Percentiles rank a stretch among this genome's conserved stretches.
Evolutionary conservation across 495 filamentous ascomycete species (phyloP).

Genomic region (Letharia columbiana): DNA sequence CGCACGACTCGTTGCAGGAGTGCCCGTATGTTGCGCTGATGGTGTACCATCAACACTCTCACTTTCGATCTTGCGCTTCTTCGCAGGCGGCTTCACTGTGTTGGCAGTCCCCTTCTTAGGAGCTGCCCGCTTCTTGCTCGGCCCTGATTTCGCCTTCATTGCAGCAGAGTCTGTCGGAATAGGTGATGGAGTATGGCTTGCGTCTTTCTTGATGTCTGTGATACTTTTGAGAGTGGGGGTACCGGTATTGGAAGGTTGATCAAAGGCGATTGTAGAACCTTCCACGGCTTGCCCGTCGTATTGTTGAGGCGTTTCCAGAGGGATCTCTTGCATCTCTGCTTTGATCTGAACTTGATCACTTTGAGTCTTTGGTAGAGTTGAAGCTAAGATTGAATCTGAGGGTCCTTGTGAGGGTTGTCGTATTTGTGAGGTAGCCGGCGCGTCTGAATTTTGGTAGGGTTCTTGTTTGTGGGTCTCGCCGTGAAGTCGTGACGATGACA

Average conservation of each 20-base stretch:
- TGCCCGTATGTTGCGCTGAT: slow-evolving; percentile 34
- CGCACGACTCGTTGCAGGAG: slow-evolving; percentile 40
- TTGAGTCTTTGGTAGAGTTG: slow-evolving; percentile 14
- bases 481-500: not conserved
- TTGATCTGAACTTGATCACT: slow-evolving; percentile 25
- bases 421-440: slow-evolving; percentile 15
- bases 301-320: slow-evolving; percentile 3
- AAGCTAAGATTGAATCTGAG: not conserved
- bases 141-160: slow-evolving; percentile 30
- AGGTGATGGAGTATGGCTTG: slow-evolving; percentile 29
- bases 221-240: slow-evolving; percentile 36
- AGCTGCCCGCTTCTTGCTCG: slow-evolving; percentile 34
- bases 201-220: slow-evolving; percentile 34
- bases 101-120: slow-evolving; percentile 48
- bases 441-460: slow-evolving; percentile 1
- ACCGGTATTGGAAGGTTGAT: not conserved
- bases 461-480: not conserved
- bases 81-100: slow-evolving; percentile 40
- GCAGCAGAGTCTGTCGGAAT: not conserved
- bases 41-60: slow-evolving; percentile 32
- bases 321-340: slow-evolving; percentile 20
- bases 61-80: slow-evolving; percentile 50
- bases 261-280: slow-evolving; percentile 6
- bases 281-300: not conserved
- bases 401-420: slow-evolving; percentile 19